phyloP scores from a whole-genome alignment of 352 stramenopile species.

The Thraustochytrium striatum region DNA sequence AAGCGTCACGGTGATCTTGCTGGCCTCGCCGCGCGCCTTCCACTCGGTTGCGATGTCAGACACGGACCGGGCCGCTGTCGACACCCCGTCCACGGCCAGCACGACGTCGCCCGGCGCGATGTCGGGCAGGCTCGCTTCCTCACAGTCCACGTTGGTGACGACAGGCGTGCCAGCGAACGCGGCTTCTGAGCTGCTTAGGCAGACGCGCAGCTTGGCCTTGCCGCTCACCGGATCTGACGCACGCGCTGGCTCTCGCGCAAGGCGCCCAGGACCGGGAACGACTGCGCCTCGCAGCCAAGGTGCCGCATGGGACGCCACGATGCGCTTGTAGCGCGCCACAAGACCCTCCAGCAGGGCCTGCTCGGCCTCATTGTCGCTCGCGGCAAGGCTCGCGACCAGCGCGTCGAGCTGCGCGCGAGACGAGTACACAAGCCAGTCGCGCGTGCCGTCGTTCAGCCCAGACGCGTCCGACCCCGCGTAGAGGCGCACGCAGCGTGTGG shows the following conservation, averaged over 20 bases:
- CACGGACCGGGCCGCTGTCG: not conserved
- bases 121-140: no score
- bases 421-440: constrained; percentile 22
- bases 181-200: no score
- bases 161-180: no score
- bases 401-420: not conserved
- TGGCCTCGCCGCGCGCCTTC: no score
- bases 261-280: no score
- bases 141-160: no score
- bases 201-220: no score
- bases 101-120: constrained; percentile 16
- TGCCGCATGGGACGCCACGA: not conserved
- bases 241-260: no score
- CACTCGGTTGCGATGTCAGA: not conserved
- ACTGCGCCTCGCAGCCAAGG: not conserved
- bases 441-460: no score
- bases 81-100: not conserved
- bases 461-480: no score
- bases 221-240: no score
- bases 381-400: not conserved
- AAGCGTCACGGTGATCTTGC: not conserved
- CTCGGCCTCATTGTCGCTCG: not conserved
- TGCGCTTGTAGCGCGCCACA: not conserved
- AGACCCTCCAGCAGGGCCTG: not conserved
- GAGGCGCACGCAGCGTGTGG: no score